A percentile compares a stretch with the other conserved stretches of the same genome.
phyloP scores from a whole-genome alignment of 2,329 filamentous ascomycete genomes.

The Beauveria australis region DNA sequence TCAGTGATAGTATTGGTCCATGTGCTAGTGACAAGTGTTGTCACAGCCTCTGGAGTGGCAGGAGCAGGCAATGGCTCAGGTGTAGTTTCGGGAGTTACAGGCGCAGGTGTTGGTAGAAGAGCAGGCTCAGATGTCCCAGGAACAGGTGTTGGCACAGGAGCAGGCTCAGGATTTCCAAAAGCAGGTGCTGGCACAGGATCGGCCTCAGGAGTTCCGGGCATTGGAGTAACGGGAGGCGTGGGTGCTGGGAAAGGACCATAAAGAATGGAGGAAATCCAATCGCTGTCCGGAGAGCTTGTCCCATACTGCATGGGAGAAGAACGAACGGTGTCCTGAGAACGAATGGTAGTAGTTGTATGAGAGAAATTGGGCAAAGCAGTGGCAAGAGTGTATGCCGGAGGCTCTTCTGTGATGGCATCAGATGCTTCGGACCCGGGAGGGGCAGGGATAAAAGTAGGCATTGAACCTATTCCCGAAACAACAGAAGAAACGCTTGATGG shows the following conservation, averaged over 20 bases:
- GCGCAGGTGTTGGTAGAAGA: no score
- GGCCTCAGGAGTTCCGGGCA: conserved; percentile 11
- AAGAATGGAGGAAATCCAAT: conserved; percentile 10
- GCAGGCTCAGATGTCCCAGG: background rate
- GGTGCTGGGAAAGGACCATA: conserved; percentile 19
- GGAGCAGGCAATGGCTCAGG: conserved; percentile 19
- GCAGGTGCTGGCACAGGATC: conserved; percentile 11
- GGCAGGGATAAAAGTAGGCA: background rate
- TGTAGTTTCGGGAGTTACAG: conserved; percentile 11
- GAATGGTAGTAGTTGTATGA: background rate
- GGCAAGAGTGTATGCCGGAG: conserved; percentile 4
- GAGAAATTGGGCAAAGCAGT: background rate
- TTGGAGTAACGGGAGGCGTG: conserved; percentile 22
- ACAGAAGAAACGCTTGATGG: background rate
- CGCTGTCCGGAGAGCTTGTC: background rate
- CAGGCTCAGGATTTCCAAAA: conserved; percentile 4
- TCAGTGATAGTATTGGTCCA: conserved; percentile 32
- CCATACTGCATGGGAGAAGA: background rate
- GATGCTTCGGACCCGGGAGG: background rate
- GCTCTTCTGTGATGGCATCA: background rate
- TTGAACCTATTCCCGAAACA: conserved; percentile 1
- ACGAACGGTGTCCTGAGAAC: background rate
- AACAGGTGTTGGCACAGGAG: background rate
- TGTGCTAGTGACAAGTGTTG: conserved; percentile 26
- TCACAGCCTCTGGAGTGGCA: conserved; percentile 19